A percentile compares a stretch with the other conserved stretches of the same genome.
These are phyloP conservation scores for Nakataea oryzae DNA, from an alignment of 2,329 filamentous ascomycete species.

Conservation along the genomic window DNA sequence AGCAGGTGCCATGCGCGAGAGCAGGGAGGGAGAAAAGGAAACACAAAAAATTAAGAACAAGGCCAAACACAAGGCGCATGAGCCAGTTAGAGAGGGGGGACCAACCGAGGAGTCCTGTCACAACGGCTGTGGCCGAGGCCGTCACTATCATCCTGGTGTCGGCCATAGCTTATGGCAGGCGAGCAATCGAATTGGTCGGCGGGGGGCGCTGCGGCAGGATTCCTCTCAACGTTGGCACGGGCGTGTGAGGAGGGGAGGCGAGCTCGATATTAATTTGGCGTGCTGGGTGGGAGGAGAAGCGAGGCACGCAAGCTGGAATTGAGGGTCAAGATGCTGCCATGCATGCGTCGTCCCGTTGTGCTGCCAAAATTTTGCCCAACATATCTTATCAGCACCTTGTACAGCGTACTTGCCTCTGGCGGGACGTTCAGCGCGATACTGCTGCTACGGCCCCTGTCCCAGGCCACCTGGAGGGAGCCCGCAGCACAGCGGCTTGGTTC, in stretches of 20 bases:
- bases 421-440: background rate
- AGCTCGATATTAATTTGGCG: background rate
- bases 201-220: background rate
- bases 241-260: background rate
- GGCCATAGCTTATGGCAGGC: constrained; percentile 41
- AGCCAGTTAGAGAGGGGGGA: constrained; percentile 6
- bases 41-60: background rate
- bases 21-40: background rate
- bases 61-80: background rate
- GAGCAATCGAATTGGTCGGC: constrained; percentile 24
- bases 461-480: too few species aligned
- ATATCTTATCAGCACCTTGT: constrained; percentile 1
- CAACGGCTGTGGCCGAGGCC: constrained; percentile 49
- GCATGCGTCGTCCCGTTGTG: background rate
- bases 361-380: constrained; percentile 1
- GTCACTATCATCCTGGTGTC: constrained; percentile 48
- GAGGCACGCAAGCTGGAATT: background rate
- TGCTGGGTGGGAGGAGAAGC: background rate
- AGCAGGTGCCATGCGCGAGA: background rate
- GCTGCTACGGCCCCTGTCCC: background rate
- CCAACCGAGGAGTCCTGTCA: constrained; percentile 50
- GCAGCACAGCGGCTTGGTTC: background rate
- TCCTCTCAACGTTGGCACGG: background rate
- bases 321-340: background rate
- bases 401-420: background rate